Evolutionary conservation across 1,139 yeast species (phyloP).

Genomic region (Candida buenavistaensis): DNA sequence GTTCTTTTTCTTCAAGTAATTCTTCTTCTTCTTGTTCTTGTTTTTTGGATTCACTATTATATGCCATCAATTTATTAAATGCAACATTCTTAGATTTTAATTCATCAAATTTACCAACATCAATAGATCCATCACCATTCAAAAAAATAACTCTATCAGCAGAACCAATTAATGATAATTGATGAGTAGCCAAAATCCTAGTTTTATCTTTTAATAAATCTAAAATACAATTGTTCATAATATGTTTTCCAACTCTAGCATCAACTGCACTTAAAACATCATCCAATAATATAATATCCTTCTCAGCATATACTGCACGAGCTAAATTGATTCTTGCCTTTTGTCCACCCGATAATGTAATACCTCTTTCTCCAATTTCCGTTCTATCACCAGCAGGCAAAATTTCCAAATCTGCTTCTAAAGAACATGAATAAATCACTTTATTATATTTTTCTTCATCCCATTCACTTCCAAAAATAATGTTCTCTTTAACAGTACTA

Average conservation of each 20-base stretch:
- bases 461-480: conserved; percentile 30
- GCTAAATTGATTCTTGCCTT: conserved; percentile 50
- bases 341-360: conserved; percentile 51
- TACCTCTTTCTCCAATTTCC: conserved; percentile 51
- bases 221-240: conserved; percentile 39
- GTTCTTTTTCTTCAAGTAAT: conserved; percentile 12
- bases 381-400: conserved; percentile 47
- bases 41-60: conserved; percentile 22
- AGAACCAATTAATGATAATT: conserved; percentile 40
- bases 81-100: conserved; percentile 33
- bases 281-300: conserved; percentile 42
- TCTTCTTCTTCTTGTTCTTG: conserved; percentile 24
- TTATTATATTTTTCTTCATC: conserved; percentile 27
- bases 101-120: conserved; percentile 39
- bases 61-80: conserved; percentile 55
- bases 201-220: conserved; percentile 38
- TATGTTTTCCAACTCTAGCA: conserved; percentile 49
- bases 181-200: conserved; percentile 49
- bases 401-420: conserved; percentile 36
- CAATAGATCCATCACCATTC: conserved; percentile 46
- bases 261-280: conserved; percentile 53
- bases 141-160: conserved; percentile 43
- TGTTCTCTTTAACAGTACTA: conserved; percentile 42
- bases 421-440: conserved; percentile 36
- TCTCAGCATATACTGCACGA: conserved; percentile 43